A percentile compares a stretch with the other conserved stretches of the same genome.
Evolutionary conservation across 192 early-diverging fungal genomes (phyloP).

Genomic region (Mortierella hygrophila): DNA sequence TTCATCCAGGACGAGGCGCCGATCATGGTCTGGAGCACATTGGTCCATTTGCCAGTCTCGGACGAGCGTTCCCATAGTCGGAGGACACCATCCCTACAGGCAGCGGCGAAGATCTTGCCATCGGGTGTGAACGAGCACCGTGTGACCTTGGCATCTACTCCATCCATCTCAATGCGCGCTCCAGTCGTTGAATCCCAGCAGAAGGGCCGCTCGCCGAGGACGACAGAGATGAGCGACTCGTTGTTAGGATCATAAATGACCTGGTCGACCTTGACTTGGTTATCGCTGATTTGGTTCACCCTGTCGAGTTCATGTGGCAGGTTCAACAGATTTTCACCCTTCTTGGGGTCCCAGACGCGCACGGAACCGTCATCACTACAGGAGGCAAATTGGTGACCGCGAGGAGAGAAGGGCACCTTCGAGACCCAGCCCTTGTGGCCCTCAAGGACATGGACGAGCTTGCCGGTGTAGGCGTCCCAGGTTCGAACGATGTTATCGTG

Average conservation of each 20-base stretch:
- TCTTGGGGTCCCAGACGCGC: not conserved
- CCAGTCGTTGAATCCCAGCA: not conserved
- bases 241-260: not conserved
- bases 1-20: not conserved
- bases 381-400: not conserved
- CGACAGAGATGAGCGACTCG: not conserved
- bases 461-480: not conserved
- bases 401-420: not conserved
- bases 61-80: not conserved
- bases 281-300: not conserved
- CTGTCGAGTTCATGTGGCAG: not conserved
- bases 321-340: not conserved
- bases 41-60: conserved; percentile 3
- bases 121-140: not conserved
- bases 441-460: not conserved
- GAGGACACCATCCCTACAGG: not conserved
- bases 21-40: not conserved
- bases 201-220: not conserved
- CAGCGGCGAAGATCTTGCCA: not conserved
- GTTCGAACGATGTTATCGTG: not conserved
- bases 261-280: not conserved
- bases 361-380: not conserved
- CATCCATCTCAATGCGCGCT: not conserved
- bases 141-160: not conserved
- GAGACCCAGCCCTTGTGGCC: not conserved